Evolutionary conservation across 2,329 filamentous ascomycete species (phyloP), one percentile per base, ranked within the genome.

Genomic region (Fusarium sp.): DNA sequence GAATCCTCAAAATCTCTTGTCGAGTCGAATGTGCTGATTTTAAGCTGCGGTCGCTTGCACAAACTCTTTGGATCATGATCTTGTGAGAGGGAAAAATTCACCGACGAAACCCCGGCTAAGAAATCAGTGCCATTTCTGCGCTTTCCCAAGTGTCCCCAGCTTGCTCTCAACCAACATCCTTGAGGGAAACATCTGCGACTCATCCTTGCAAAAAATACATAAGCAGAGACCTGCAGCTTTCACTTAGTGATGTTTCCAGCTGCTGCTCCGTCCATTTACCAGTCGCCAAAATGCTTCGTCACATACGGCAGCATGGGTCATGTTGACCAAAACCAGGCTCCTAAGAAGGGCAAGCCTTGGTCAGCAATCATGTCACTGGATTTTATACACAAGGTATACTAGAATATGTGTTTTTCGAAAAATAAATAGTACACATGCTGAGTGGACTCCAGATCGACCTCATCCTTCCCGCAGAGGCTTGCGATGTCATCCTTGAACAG

Each of bases 261-360:
- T 16, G 73, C 80, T 11, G 72, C 77, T 2, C 79, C 83, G 2
- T 83, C 83, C 3, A 78, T 86, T 53, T 85, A 87, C 68, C 85
- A 86, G 73, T 76, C 81, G 38, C 82, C 87, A 59, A 96, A 91
- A 84, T 94, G 92, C 79, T 90, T 87, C 78, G 89, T 93, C 69
- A 91, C 90, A 1, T 87, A 92, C 74, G 89, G 89, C 40, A 83
- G 83, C 11, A 87, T 95, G 77, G 82, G 84, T 29, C 90, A 92
- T 79, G 82, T 95, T 46, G 89, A 97, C 77, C 84, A 88, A 6
- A 85, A 86, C 62, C 90, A 93, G 74, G 85, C 87, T 29, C 90
- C 93, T 2, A 83, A 82, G 6, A 94, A 91, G 76, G 90, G 88
- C 74, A 89, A 91, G 72, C 94, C 93, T 3, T 97, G 95, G 84